Conservation (phyloP, 176 grass and related monocot species). For the Avena insularis region DNA sequence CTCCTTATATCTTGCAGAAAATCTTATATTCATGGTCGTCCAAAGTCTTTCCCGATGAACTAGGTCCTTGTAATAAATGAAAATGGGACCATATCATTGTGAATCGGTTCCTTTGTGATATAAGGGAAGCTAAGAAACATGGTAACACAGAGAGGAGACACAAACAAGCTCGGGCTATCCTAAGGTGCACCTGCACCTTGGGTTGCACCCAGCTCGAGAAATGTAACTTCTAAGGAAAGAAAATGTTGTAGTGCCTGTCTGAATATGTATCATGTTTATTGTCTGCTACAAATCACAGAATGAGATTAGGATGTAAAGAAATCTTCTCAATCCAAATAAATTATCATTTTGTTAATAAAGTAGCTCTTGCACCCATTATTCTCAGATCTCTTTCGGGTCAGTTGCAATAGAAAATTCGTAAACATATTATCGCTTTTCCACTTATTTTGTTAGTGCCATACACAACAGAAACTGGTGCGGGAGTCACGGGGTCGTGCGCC, state of each 20-base stretch:
- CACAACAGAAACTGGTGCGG: too few relatives aligned
- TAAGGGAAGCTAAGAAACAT: slow-evolving; percentile 93
- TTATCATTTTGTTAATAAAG: too few relatives aligned
- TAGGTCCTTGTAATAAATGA: slow-evolving; percentile 67
- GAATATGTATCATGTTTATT: too few relatives aligned
- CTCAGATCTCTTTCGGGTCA: too few relatives aligned
- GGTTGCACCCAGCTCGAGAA: slow-evolving; percentile 51
- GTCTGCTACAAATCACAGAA: too few relatives aligned
- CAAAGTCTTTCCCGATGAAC: slow-evolving; percentile 66
- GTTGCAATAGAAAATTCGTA: too few relatives aligned
- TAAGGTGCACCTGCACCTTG: slow-evolving; percentile 57
- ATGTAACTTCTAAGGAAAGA: slow-evolving; percentile 62
- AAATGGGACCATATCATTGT: slow-evolving; percentile 95
- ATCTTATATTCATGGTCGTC: slow-evolving; percentile 73
- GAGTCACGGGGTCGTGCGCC: too few relatives aligned
- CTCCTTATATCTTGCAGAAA: slow-evolving; percentile 68
- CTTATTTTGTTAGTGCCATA: too few relatives aligned
- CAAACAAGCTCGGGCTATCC: slow-evolving; percentile 95
- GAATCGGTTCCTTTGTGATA: slow-evolving; percentile 89
- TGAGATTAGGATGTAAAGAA: too few relatives aligned
- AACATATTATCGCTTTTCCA: too few relatives aligned
- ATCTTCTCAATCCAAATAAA: too few relatives aligned
- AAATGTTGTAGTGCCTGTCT: slow-evolving; percentile 50
- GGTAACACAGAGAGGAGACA: slow-evolving; percentile 90
- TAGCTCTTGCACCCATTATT: too few relatives aligned